Base-by-base conservation (phyloP, 2,329 filamentous ascomycete species). In the Paraconiothyrium sp. region DNA sequence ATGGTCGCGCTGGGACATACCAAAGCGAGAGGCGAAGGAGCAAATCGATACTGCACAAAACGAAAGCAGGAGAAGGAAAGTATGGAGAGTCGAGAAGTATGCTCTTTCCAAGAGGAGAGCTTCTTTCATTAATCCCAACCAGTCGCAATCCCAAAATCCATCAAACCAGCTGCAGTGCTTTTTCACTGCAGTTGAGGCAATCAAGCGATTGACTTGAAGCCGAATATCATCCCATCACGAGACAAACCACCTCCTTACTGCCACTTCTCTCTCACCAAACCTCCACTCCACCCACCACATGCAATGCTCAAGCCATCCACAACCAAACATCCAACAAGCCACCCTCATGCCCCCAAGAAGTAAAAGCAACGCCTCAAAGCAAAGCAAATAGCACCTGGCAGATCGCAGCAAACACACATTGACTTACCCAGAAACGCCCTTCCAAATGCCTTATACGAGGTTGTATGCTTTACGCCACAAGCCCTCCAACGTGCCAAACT, bases 351-450 rank as follows among this genome's bases (percentile, higher is more conserved):
- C 37, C 14, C 39, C 59, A 43, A 22, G 13, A 54, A 61, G 22
- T 20, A 54, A 50, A 56, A 44, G 48, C 52, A 50, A 46, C 52
- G 52, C 52, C 54, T 49, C 43, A 50, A 54, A 59, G 49, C 43
- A 50, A 54, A 59, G 49, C 49, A 54, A 46, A 57, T 43, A 37
- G 39, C 39, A 54, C 22, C 54, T 57, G 59, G 44, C 63, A 63
- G 46, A 66, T 61, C 61, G 58, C 62, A 66, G 39, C 54, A 54
- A 60, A 50, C 48, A 58, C 59, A 61, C 46, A 60, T 51, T 44
- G 58, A 62, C 57, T 58, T 66, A 65, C 65, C 63, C 63, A 63
- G 61, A 57, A 72, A 70, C 69, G 65, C 67, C 67, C 44, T 67
- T 68, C 63, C 65, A 70, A 67, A 72, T 70, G 67, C 68, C 62